phyloP scores from a whole-genome alignment of 106 monocot genomes.

The Vanilla planifolia region DNA sequence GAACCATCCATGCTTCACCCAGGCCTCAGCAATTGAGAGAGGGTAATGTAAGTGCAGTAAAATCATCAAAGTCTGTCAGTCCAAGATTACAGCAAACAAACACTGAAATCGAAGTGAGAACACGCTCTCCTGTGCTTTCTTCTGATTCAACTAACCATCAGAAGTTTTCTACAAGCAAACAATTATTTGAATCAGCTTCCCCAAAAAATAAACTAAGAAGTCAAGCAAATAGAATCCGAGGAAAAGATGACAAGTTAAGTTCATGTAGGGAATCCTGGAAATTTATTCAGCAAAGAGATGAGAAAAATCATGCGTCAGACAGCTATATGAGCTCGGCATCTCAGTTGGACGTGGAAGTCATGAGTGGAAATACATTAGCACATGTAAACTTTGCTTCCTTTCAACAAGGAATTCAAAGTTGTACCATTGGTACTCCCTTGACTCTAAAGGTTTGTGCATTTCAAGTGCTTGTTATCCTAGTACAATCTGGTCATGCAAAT shows the following conservation, averaged over 20 bases:
- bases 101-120: conserved; percentile 24
- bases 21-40: conserved; percentile 21
- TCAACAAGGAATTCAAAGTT: conserved; percentile 18
- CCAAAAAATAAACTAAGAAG: conserved; percentile 35
- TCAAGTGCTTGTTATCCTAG: no score
- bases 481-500: not conserved
- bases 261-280: conserved; percentile 14
- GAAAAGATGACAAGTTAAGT: conserved; percentile 12
- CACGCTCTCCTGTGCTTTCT: conserved; percentile 15
- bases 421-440: conserved; percentile 1
- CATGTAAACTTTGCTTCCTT: conserved; percentile 3
- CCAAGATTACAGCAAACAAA: conserved; percentile 39
- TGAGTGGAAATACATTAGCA: conserved; percentile 14
- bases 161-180: conserved; percentile 12
- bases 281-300: conserved; percentile 17
- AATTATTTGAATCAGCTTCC: conserved; percentile 37
- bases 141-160: conserved; percentile 8
- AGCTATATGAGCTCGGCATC: conserved; percentile 22
- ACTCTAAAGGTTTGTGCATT: conserved; percentile 31
- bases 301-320: conserved; percentile 27
- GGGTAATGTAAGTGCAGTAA: conserved; percentile 15
- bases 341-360: conserved; percentile 28
- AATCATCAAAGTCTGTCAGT: conserved; percentile 28
- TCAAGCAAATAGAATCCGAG: conserved; percentile 17
- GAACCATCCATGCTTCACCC: conserved; percentile 14